Conservation (phyloP, 345 rosid species). For the Zanthoxylum bungeanum region DNA sequence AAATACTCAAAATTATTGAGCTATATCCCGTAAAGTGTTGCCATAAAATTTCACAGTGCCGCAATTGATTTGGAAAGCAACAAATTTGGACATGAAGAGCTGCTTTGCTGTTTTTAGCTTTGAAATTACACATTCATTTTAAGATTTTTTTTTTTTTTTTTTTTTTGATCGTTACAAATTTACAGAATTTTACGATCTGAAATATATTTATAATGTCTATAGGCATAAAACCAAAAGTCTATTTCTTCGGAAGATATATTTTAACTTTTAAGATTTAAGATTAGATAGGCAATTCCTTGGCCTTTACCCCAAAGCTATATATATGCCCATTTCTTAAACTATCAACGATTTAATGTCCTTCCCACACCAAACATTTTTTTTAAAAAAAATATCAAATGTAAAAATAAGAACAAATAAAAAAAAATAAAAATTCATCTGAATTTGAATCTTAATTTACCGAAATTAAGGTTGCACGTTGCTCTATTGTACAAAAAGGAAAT, state of each 20-base stretch:
- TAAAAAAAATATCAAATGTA: background rate
- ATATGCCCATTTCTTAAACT: slow-evolving; percentile 2
- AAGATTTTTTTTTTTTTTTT: too few relatives aligned
- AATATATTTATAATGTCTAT: too few relatives aligned
- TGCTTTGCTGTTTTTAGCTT: background rate
- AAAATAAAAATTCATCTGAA: background rate
- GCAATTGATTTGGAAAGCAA: background rate
- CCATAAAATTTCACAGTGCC: background rate
- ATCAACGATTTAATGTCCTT: slow-evolving; percentile 10
- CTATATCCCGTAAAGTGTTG: too few relatives aligned
- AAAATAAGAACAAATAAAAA: background rate
- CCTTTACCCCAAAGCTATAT: slow-evolving; percentile 37
- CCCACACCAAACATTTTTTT: slow-evolving; percentile 29
- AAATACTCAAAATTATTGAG: too few relatives aligned
- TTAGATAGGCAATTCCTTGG: background rate
- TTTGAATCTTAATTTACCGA: slow-evolving; percentile 15
- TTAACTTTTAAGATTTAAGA: slow-evolving; percentile 21
- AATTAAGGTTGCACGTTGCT: slow-evolving; percentile 10
- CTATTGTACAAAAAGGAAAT: slow-evolving; percentile 9
- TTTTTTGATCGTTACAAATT: too few relatives aligned
- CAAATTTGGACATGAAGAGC: background rate
- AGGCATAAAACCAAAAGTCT: too few relatives aligned
- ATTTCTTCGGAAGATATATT: too few relatives aligned
- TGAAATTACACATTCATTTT: slow-evolving; percentile 21
- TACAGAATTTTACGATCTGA: too few relatives aligned